Percentiles rank a stretch among this genome's conserved stretches.
phyloP scores from a whole-genome alignment of 2,329 filamentous ascomycete species.

The Colletotrichum sp. region DNA sequence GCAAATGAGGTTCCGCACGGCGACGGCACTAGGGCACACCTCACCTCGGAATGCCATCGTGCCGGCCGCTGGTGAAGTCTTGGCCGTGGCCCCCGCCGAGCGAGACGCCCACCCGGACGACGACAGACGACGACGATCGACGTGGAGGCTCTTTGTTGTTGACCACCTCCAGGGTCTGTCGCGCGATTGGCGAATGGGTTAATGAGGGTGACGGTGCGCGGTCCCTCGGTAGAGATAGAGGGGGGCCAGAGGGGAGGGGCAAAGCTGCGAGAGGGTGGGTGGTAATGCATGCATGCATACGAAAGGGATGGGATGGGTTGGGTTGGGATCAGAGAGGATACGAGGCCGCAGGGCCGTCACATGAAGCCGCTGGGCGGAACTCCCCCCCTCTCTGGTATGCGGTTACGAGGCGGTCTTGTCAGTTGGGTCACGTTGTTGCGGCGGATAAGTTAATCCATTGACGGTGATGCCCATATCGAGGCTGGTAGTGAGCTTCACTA shows the following conservation, averaged over 20 bases:
- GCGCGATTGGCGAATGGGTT: constrained; percentile 14
- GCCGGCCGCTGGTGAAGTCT: background rate
- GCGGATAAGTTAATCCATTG: background rate
- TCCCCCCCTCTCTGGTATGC: background rate
- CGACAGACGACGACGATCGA: background rate
- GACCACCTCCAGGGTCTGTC: background rate
- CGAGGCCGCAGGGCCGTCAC: constrained; percentile 9
- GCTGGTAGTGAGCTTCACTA: background rate
- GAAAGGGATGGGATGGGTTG: background rate
- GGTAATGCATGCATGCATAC: constrained; percentile 14
- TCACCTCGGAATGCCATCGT: background rate
- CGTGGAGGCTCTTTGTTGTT: constrained; percentile 4
- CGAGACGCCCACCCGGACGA: background rate
- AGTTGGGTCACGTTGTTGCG: background rate
- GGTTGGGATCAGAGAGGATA: background rate
- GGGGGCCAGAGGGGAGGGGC: background rate
- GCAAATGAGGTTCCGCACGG: background rate
- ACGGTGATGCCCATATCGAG: background rate
- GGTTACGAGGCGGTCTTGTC: background rate
- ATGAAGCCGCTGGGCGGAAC: background rate
- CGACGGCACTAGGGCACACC: background rate
- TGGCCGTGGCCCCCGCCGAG: background rate
- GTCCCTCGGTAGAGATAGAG: background rate
- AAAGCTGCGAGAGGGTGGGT: background rate
- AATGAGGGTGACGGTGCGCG: background rate